Evolutionary conservation across 768 basidiomycete species (phyloP), one percentile per base, ranked within the genome.

Genomic region (Hypholoma sublateritium): DNA sequence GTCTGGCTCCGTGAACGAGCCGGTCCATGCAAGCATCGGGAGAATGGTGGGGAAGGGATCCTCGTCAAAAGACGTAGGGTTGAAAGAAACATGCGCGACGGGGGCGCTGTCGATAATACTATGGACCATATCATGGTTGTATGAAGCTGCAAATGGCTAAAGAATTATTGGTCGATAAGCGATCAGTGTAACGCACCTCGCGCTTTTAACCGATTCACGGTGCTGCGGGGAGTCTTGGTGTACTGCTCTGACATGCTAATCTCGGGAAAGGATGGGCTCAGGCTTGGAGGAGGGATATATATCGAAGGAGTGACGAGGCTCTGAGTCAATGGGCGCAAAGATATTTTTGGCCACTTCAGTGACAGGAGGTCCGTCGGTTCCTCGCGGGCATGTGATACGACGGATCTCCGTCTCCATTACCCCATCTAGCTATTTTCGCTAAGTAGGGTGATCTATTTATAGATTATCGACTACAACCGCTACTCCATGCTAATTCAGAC

Each of bases 11-110:
- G 59, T 61, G 51, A 53, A 69, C 2, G 61, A 35, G 4, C 68
- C 67, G 16, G 62, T 66, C 25, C 60, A 64, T 6, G 62, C 68
- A 8, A 69, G 61, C 65, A 68, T 68, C 3, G 68, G 67, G 2
- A 69, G 59, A 48, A 65, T 65, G 1, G 68, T 64, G 2, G 67
- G 68, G 45, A 69, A 69, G 0, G 68, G 68, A 41, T 69, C 68
- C 45, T 66, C 62, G 3, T 64, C 64, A 7, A 58, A 22, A 0
- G 59, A 59, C 0, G 58, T 51, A 3, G 68, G 67, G 16, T 67
- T 57, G 54, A 69, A 69, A 1, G 68, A 64, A 2, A 69, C 60
- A 44, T 69, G 68, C 8, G 65, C 43, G n/a, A 69, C 63, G 1
- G 67, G 64, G 5, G 65, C 59, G 2, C 59, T 50, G 50, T 69